Conservation (phyloP, 805 yeast genomes). For the Debaryomyces prosopidis region DNA sequence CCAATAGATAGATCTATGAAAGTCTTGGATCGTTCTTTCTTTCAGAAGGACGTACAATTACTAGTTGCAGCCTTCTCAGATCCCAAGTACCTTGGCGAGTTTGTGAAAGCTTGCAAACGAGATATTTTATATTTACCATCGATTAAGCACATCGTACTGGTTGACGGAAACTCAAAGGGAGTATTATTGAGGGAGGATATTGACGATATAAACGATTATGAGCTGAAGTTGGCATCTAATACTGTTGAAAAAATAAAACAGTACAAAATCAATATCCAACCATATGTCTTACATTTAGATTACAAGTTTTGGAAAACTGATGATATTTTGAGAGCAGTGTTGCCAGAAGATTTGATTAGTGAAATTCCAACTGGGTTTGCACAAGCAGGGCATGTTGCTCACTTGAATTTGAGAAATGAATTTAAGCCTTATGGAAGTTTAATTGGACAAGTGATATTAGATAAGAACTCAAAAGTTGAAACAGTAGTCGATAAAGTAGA, state of each 20-base stretch:
- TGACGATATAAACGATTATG: slow-evolving; percentile 35
- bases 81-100: slow-evolving; percentile 57
- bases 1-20: slow-evolving; percentile 70
- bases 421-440: slow-evolving; percentile 77
- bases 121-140: slow-evolving; percentile 74
- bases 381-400: slow-evolving; percentile 94
- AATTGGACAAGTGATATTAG: slow-evolving; percentile 88
- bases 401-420: slow-evolving; percentile 79
- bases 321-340: slow-evolving; percentile 72
- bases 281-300: slow-evolving; percentile 56
- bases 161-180: slow-evolving; percentile 41
- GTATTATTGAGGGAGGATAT: slow-evolving; percentile 62
- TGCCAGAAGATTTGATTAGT: slow-evolving; percentile 68
- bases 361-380: slow-evolving; percentile 92
- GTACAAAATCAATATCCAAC: slow-evolving; percentile 46
- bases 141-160: slow-evolving; percentile 61
- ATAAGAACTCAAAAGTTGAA: slow-evolving; percentile 75
- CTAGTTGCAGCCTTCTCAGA: slow-evolving; percentile 72
- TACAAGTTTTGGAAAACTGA: slow-evolving; percentile 90
- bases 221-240: slow-evolving; percentile 36
- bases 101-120: slow-evolving; percentile 56
- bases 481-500: slow-evolving; percentile 94
- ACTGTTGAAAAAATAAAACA: slow-evolving; percentile 49
- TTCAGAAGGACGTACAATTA: slow-evolving; percentile 55
- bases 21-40: slow-evolving; percentile 64